A percentile compares a stretch with the other conserved stretches of the same genome.
These are phyloP conservation scores for Bryoerythrophyllum caledonicum DNA, from an alignment of 225 moss, liverwort and hornwort species.

Conservation along the genomic window DNA sequence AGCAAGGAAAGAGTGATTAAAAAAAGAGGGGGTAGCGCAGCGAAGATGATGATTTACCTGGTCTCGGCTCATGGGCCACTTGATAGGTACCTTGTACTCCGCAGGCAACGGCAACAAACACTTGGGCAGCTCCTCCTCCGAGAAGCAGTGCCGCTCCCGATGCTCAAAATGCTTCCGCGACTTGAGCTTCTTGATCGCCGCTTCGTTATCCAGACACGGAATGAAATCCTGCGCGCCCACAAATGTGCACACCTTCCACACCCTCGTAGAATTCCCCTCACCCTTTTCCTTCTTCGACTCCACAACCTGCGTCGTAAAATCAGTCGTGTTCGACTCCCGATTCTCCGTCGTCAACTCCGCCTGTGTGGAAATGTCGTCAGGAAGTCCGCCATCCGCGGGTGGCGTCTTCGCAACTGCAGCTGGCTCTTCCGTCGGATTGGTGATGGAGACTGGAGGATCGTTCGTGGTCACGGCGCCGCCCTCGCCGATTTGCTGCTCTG, in stretches of 20 bases:
- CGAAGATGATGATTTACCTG: constrained; percentile 22
- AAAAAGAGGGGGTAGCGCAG: neutral
- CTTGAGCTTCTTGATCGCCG: constrained; percentile 55
- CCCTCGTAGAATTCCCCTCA: constrained; percentile 2
- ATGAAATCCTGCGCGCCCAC: constrained; percentile 62
- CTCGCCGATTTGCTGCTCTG: constrained; percentile 11
- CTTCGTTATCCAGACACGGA: constrained; percentile 79
- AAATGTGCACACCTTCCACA: constrained; percentile 68
- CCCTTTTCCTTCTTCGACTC: constrained; percentile 70
- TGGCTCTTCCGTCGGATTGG: constrained; percentile 2
- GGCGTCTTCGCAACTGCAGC: neutral
- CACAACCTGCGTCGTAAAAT: constrained; percentile 65
- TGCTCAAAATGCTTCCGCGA: constrained; percentile 77
- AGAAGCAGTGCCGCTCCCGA: constrained; percentile 80
- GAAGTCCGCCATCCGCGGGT: constrained; percentile 1
- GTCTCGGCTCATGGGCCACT: constrained; percentile 81
- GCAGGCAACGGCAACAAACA: constrained; percentile 80
- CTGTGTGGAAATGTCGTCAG: constrained; percentile 40
- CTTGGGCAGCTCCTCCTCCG: constrained; percentile 58
- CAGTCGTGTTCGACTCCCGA: constrained; percentile 44
- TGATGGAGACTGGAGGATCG: neutral
- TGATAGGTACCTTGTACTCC: constrained; percentile 63
- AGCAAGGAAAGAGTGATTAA: no score
- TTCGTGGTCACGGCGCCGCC: neutral
- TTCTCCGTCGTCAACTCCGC: constrained; percentile 76